Base-by-base conservation (phyloP, 768 basidiomycete genomes). In the Tephrocybe rancida region DNA sequence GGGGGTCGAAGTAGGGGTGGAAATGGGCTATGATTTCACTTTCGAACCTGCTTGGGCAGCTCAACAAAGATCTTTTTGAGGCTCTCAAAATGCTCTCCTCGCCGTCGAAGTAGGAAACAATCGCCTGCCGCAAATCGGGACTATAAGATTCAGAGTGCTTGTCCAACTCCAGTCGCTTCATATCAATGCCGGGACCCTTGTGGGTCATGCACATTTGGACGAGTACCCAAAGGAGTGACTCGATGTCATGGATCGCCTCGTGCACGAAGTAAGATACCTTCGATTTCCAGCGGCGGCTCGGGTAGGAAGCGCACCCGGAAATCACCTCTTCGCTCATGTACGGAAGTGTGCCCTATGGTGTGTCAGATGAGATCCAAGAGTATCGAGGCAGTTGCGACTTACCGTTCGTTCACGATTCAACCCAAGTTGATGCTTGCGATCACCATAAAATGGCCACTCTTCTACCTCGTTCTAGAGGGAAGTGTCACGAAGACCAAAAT, bases 141-240 rank as follows among this genome's bases (percentile, higher is more conserved):
- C 18, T 0, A 7, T 32, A 1, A 18, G 6, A 14, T 11, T 8
- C 5, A n/a, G 25, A 11, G 3, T 35, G 14, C 6, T 6, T 30
- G 29, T 30, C 7, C 29, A 44, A 10, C n/a, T 44, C 50, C 3
- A 25, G 14, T 3, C 32, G 41, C n/a, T 27, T 39, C 54, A 44
- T 49, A 21, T 44, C 1, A 5, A 45, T 44, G 18, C 54, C 59
- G 9, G 60, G 63, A 6, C 62, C 63, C 13, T 38, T 34, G 24
- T 55, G 55, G 0, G 60, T 57, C 1, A 63, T n/a, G 39, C n/a
- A n/a, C n/a, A n/a, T n/a, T n/a, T n/a, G n/a, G n/a, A n/a, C n/a
- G n/a, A n/a, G n/a, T n/a, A n/a, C 63, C 64, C 63, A 65, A 38
- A 65, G 54, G 10, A 62, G 46, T 7, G 63, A 64, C 24, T 65